Conservation (phyloP, 352 stramenopile genomes). For the Phytopythium sindhum region DNA sequence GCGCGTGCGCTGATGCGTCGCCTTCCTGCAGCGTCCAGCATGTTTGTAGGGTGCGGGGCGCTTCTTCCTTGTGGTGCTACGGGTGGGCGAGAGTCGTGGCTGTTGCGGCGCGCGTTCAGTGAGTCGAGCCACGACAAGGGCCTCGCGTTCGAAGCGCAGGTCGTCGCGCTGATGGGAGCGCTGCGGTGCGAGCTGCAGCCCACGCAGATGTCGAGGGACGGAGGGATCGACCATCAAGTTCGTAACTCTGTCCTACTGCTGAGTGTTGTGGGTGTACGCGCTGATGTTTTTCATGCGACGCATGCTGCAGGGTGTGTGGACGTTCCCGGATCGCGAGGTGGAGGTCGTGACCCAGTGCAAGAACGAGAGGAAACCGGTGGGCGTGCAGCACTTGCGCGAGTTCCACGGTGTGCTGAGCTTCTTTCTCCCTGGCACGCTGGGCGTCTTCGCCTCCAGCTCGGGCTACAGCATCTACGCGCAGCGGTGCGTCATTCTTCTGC, state of each 20-base stretch:
- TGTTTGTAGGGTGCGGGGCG: not conserved
- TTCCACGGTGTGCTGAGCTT: conserved; percentile 71
- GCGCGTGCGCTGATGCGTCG: not conserved
- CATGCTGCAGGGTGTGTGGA: conserved; percentile 49
- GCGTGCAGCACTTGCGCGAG: conserved; percentile 64
- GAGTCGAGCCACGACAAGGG: conserved; percentile 40
- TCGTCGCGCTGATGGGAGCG: conserved; percentile 47
- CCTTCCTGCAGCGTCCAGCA: not conserved
- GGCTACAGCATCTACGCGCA: conserved; percentile 79
- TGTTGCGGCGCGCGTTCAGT: not conserved
- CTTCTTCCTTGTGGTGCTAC: not conserved
- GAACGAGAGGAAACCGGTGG: conserved; percentile 65
- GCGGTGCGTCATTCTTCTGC: conserved; percentile 20
- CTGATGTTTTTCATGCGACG: conserved; percentile 2
- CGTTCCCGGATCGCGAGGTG: conserved; percentile 51
- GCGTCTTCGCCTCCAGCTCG: conserved; percentile 67
- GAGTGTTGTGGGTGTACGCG: not conserved
- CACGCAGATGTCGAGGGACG: conserved; percentile 67
- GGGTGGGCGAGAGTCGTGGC: too few species aligned
- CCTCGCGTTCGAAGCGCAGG: conserved; percentile 55
- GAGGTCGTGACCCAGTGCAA: conserved; percentile 83
- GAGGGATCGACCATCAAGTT: conserved; percentile 69
- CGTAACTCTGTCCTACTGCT: not conserved
- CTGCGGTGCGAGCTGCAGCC: conserved; percentile 48
- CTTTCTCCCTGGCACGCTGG: conserved; percentile 38